Percentiles rank a stretch among this genome's conserved stretches.
These are phyloP conservation scores for Acer saccharum DNA, from an alignment of 345 rosid species.

Conservation along the genomic window DNA sequence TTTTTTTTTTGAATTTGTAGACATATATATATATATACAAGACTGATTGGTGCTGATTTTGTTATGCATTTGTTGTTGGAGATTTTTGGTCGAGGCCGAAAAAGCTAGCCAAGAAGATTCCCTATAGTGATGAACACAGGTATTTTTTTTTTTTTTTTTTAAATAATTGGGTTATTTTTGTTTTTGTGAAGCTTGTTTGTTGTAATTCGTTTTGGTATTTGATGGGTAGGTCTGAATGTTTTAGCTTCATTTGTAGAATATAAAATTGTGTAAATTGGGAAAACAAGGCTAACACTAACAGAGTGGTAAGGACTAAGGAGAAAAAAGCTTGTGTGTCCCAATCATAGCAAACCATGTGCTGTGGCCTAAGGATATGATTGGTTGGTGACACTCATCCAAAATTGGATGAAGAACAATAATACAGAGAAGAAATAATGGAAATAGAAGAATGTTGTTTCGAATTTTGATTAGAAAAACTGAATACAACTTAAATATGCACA, in stretches of 20 bases:
- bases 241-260: not conserved
- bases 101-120: slow-evolving; percentile 70
- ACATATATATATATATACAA: not conserved
- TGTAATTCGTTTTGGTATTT: not conserved
- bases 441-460: too few species aligned
- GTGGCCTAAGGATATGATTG: not conserved
- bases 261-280: not conserved
- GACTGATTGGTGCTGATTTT: slow-evolving; percentile 9
- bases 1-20: slow-evolving; percentile 10
- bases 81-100: slow-evolving; percentile 77
- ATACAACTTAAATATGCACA: too few species aligned
- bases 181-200: not conserved
- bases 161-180: not conserved
- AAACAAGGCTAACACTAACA: not conserved
- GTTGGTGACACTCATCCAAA: not conserved
- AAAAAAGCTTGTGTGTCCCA: too few species aligned
- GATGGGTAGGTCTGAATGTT: not conserved
- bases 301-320: too few species aligned
- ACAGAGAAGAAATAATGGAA: too few species aligned
- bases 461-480: too few species aligned
- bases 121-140: slow-evolving; percentile 80
- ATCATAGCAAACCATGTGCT: not conserved
- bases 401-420: too few species aligned
- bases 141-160: slow-evolving; percentile 19
- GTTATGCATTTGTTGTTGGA: slow-evolving; percentile 20